Evolutionary conservation across 2,329 filamentous ascomycete species (phyloP).

Genomic region (Stachybotrys chartarum): DNA sequence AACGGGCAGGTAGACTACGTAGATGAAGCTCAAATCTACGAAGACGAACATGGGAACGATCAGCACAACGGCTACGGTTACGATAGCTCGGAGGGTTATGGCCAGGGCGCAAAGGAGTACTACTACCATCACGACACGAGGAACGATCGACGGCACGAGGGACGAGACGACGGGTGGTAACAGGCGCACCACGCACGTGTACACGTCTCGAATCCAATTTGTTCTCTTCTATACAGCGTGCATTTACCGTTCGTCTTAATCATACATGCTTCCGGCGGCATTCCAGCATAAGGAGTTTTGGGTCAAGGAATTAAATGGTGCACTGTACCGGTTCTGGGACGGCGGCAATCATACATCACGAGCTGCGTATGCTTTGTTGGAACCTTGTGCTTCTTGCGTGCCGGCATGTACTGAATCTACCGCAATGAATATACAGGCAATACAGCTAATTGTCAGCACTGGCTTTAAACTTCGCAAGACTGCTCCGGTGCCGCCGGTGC

Average conservation of each 20-base stretch:
- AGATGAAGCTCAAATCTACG: constrained; percentile 45
- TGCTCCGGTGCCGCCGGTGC: no score
- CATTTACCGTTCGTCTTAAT: neutral
- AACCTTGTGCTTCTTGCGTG: neutral
- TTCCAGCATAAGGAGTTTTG: neutral
- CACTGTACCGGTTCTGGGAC: neutral
- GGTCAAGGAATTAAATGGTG: constrained; percentile 1
- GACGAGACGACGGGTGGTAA: constrained; percentile 38
- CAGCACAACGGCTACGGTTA: constrained; percentile 28
- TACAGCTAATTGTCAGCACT: no score
- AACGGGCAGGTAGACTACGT: constrained; percentile 41
- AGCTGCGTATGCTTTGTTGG: neutral
- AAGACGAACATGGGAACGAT: constrained; percentile 41
- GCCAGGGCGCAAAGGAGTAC: constrained; percentile 32
- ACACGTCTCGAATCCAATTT: constrained; percentile 3
- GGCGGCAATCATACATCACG: neutral
- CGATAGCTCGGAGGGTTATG: constrained; percentile 29
- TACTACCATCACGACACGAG: constrained; percentile 29
- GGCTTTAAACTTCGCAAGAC: no score
- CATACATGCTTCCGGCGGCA: neutral
- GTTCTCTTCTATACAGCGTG: neutral
- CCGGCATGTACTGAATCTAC: no score
- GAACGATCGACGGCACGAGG: constrained; percentile 25
- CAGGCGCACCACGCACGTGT: constrained; percentile 2
- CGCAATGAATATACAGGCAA: no score